Conservation (phyloP, 108 stramenopile species). For the Skeletonema costatum region DNA sequence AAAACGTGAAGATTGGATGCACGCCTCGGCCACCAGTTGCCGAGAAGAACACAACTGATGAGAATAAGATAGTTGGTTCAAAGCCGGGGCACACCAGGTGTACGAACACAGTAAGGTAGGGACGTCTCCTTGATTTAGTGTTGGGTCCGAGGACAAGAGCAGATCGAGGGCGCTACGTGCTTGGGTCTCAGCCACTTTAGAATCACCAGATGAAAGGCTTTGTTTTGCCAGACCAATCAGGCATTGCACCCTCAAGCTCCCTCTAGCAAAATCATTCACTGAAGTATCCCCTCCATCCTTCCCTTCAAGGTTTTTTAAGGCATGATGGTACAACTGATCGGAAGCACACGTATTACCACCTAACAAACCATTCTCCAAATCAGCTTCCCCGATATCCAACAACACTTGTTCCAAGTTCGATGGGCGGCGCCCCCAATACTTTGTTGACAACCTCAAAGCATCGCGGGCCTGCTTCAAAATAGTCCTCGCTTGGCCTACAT, state of each 20-base stretch:
- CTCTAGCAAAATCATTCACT: not conserved
- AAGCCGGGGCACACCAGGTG: slow-evolving; percentile 8
- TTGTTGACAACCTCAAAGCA: slow-evolving; percentile 27
- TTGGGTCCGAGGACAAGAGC: slow-evolving; percentile 10
- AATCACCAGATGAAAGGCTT: slow-evolving; percentile 1
- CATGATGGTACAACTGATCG: slow-evolving; percentile 27
- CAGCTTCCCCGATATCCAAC: slow-evolving; percentile 64
- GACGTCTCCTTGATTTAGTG: not conserved
- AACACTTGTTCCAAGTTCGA: slow-evolving; percentile 46
- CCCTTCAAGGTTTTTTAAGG: slow-evolving; percentile 12
- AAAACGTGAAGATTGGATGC: slow-evolving; percentile 43
- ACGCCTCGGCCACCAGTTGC: slow-evolving; percentile 65
- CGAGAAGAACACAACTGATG: slow-evolving; percentile 58
- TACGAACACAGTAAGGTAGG: slow-evolving; percentile 8
- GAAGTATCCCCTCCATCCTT: not conserved
- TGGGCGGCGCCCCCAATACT: slow-evolving; percentile 47
- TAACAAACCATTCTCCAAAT: slow-evolving; percentile 57
- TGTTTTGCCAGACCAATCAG: slow-evolving; percentile 27
- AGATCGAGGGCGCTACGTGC: slow-evolving; percentile 23
- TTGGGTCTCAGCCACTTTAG: slow-evolving; percentile 9
- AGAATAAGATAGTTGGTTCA: slow-evolving; percentile 15
- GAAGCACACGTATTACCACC: slow-evolving; percentile 53
- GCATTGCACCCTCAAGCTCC: slow-evolving; percentile 22
- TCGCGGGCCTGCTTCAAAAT: slow-evolving; percentile 52
- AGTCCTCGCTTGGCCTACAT: slow-evolving; percentile 41